Base-by-base conservation (phyloP, 2,329 filamentous ascomycete genomes). In the Lojkania enalia region DNA sequence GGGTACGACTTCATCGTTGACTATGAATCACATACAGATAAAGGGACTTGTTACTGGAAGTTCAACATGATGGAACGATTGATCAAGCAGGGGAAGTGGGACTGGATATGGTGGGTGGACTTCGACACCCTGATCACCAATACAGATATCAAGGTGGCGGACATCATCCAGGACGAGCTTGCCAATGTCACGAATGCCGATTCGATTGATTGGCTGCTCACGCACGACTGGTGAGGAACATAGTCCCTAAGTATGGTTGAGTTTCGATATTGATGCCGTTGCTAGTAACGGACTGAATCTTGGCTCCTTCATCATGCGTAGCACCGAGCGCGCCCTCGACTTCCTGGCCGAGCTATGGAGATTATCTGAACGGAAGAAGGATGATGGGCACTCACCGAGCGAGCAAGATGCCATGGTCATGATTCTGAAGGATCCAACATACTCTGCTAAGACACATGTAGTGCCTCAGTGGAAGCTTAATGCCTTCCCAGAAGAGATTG, bases 71-170 rank as follows among this genome's bases (percentile, higher is more conserved):
- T 66, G 4, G 60, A 68, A 43, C 58, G 60, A n/a, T 49, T 69
- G 13, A 59, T 70, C 49, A 62, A 64, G 21, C 49, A 55, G 5
- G 50, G 52, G 30, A 64, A 63, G 45, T 66, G 67, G 44, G 67
- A 72, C 42, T 74, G 71, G 71, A 61, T 74, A 15, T 74, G 71
- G 71, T 72, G 69, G 68, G 49, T 72, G 7, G 70, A 73, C 49
- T 71, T 70, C 32, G 70, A 73, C 48, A 71, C 69, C 1, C 52
- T 73, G 13, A 64, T 73, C 48, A 73, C 67, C 12, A 71, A 72
- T 39, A 70, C 67, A 13, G 54, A 60, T 3, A 64, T 67, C 45
- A 62, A 60, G 32, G 35, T 73, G 19, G 53, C 60, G 6, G 60
- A 70, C 35, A 60, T 74, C 36, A 66, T 74, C 30, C 46, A 61